Conservation (phyloP, 345 rosid genomes). For the Dimocarpus longan region DNA sequence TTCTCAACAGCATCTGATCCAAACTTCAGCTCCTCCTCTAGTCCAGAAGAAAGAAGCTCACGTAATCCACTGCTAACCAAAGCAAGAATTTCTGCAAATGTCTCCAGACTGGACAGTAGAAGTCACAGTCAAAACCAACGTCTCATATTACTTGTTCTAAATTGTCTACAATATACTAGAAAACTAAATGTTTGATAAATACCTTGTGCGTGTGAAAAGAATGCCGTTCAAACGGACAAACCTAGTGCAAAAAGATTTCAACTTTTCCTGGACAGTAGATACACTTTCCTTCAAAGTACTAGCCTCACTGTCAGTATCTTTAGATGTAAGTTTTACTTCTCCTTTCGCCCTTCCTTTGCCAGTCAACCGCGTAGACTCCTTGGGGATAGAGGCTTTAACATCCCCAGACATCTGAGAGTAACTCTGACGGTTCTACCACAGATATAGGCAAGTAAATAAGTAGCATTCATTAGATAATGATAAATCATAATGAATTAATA, state of each 20-base stretch:
- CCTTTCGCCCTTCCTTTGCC: constrained; percentile 72
- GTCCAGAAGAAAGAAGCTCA: constrained; percentile 70
- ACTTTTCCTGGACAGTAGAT: constrained; percentile 45
- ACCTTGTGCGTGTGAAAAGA: constrained; percentile 97
- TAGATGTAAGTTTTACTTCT: constrained; percentile 47
- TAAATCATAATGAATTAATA: background rate
- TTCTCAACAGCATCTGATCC: constrained; percentile 68
- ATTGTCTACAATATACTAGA: constrained; percentile 9
- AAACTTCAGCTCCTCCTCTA: constrained; percentile 62
- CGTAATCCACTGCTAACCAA: constrained; percentile 58
- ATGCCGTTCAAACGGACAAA: constrained; percentile 92
- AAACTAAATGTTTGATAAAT: background rate
- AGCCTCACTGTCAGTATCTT: constrained; percentile 50
- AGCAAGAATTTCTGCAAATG: constrained; percentile 73
- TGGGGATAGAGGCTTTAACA: constrained; percentile 36
- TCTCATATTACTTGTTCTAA: background rate
- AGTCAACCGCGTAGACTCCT: constrained; percentile 41
- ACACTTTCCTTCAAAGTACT: constrained; percentile 49
- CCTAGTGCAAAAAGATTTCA: constrained; percentile 67
- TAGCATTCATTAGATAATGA: background rate
- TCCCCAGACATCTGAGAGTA: constrained; percentile 60
- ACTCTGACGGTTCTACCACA: constrained; percentile 70
- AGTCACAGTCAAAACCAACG: background rate
- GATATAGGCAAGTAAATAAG: background rate
- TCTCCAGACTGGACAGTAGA: constrained; percentile 74